These are phyloP conservation scores for Ophiobolus disseminans DNA, from an alignment of 2,329 filamentous ascomycete species.

Conservation along the genomic window DNA sequence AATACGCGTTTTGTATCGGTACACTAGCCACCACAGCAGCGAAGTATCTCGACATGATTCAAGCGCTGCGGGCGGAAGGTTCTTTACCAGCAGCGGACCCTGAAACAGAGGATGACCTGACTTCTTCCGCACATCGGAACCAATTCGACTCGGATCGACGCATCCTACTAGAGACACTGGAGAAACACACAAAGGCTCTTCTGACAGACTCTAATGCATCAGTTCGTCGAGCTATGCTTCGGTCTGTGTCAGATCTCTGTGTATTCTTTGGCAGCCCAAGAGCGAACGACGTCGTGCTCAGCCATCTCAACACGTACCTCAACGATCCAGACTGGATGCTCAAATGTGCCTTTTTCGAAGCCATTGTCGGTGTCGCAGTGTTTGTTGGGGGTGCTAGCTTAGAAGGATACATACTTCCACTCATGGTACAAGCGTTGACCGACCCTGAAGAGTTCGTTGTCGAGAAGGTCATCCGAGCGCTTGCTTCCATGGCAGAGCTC, in stretches of 20 bases:
- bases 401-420: conserved; percentile 92
- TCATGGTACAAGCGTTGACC: conserved; percentile 94
- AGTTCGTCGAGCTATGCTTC: conserved; percentile 88
- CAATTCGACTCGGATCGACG: conserved; percentile 86
- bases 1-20: conserved; percentile 91
- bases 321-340: conserved; percentile 97
- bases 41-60: conserved; percentile 87
- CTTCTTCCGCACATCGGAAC: conserved; percentile 75
- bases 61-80: conserved; percentile 83
- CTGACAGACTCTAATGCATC: conserved; percentile 86
- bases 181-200: conserved; percentile 85
- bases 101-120: conserved; percentile 76
- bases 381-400: conserved; percentile 88
- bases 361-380: conserved; percentile 88
- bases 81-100: conserved; percentile 79
- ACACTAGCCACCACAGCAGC: conserved; percentile 85
- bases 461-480: conserved; percentile 84
- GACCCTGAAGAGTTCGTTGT: conserved; percentile 95
- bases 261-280: conserved; percentile 93
- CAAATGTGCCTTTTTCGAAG: conserved; percentile 96
- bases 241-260: conserved; percentile 89
- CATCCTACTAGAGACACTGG: conserved; percentile 84
- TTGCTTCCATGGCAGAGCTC: conserved; percentile 86
- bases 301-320: conserved; percentile 94
- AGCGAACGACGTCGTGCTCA: conserved; percentile 93